Evolutionary conservation across 2,329 filamentous ascomycete genomes (phyloP), one percentile per base, ranked within the genome.

Genomic region (Dactylellina haptotyla): DNA sequence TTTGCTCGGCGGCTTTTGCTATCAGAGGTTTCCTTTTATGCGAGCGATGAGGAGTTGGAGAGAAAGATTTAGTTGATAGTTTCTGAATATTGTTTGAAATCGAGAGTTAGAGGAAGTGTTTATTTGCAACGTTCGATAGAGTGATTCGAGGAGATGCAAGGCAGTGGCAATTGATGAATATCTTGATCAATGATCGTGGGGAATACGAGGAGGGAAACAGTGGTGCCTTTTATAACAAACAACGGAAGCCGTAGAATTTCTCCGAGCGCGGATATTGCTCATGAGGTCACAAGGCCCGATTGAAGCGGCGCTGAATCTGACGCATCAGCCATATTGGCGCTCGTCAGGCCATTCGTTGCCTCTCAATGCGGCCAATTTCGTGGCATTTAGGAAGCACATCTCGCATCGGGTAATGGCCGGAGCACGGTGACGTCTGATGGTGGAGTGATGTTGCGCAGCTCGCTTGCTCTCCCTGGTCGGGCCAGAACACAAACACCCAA

Each of bases 351-450:
- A 59, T 59, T 32, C 5, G 20, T 5, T 5, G 12, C 18, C 20
- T 9, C 39, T 46, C 28, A n/a, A 59, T 59, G 56, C 25, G 56
- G 56, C 25, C 6, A 18, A 25, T 43, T 43, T 45, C 20, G 45
- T 5, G 39, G 39, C 6, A 43, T 43, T 10, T 16, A 46, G 18
- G 48, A 53, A 16, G 20, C n/a, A 26, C 25, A 50, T 50, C 46
- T 51, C 26, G 4, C 41, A 30, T 65, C 62, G 62, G 62, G 62
- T 25, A 57, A 26, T 56, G 28, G 45, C 63, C 64, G 54, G 56
- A 26, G n/a, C 16, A 12, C 23, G 12, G 62, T 69, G 64, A 69
- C 46, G 64, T 69, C 54, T 69, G 64, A 69, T 61, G 46, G 64
- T 69, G 64, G 64, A 69, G 64, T 69, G 64, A 69, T 56, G 46